Base-by-base conservation (phyloP, 352 stramenopile species). In the Plasmopara halstedii region DNA sequence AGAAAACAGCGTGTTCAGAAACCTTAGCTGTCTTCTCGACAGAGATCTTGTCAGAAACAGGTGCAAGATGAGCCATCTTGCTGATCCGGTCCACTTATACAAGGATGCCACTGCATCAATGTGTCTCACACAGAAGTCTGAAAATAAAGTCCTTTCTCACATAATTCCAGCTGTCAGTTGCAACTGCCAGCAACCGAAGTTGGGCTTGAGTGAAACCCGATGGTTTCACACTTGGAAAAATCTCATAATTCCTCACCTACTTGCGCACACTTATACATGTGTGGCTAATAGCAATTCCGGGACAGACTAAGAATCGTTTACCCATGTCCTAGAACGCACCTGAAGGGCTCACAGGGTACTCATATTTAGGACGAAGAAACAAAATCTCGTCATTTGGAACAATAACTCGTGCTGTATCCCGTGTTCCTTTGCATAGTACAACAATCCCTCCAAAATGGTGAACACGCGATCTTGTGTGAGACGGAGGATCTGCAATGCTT, bases 61-160 rank as follows among this genome's bases (percentile, higher is more conserved):
- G n/a, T n/a, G 26, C 26, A 31, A 40, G 34, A 25, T 40, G 34
- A 4, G 20, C 34, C 34, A 40, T 40, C 17, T 40, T 40, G 34
- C 34, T 40, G 34, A 40, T 23, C 2, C 34, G 15, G 9, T 40
- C 34, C 14, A 39, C 33, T 13, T 21, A 21, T 9, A 39, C 14
- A 6, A 39, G 14, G 33, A 39, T 18, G 18, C 33, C 14, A 14
- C n/a, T 23, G 17, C 34, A 18, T 2, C 34, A n/a, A 13, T 23
- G 4, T 2, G 34, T 8, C 4, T 40, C 34, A 6, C n/a, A 9
- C 6, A 19, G 18, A 25, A 40, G 18, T 11, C 34, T 19, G 17
- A 40, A 40, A 11, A 40, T 14, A 18, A 25, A 40, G 34, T 40
- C 34, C 34, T 23, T 40, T 9, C n/a, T 23, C 15, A 40, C n/a